A percentile compares a stretch with the other conserved stretches of the same genome.
phyloP scores from a whole-genome alignment of 805 yeast genomes.

The Yamadazyma takamatsuzukensis region DNA sequence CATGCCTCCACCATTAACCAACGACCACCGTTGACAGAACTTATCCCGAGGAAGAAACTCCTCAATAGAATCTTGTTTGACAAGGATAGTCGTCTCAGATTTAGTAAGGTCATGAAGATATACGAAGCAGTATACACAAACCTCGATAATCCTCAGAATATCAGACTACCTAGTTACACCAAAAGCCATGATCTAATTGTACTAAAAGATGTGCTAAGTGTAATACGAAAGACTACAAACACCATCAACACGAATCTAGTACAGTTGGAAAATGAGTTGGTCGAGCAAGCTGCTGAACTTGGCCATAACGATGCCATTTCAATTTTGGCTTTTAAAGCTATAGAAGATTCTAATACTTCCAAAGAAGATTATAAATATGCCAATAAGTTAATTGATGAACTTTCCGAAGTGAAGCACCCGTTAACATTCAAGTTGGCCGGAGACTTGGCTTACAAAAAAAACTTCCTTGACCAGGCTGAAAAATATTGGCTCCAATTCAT shows the following conservation, averaged over 20 bases:
- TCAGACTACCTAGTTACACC: constrained; percentile 44
- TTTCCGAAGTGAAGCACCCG: constrained; percentile 64
- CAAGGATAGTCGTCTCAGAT: constrained; percentile 55
- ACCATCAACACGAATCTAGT: constrained; percentile 54
- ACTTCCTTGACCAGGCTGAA: constrained; percentile 51
- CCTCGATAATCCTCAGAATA: constrained; percentile 37
- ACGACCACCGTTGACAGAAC: constrained; percentile 9
- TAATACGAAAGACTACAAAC: constrained; percentile 58
- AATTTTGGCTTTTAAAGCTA: constrained; percentile 63
- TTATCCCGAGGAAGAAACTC: constrained; percentile 56
- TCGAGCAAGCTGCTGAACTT: constrained; percentile 80
- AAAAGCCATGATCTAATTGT: constrained; percentile 58
- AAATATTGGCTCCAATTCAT: constrained; percentile 57
- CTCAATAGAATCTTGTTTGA: constrained; percentile 64
- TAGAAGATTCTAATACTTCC: constrained; percentile 23
- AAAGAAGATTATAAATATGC: constrained; percentile 65
- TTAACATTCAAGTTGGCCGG: constrained; percentile 75
- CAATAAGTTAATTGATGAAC: constrained; percentile 50
- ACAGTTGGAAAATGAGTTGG: constrained; percentile 62
- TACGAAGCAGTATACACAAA: constrained; percentile 48
- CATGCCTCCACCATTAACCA: too few relatives aligned
- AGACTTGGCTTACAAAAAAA: constrained; percentile 59
- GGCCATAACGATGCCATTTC: constrained; percentile 83
- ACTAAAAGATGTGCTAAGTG: constrained; percentile 64
- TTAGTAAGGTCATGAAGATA: constrained; percentile 51